Conservation (phyloP, 2,329 filamentous ascomycete species). For the Pseudogymnoascus sp. region DNA sequence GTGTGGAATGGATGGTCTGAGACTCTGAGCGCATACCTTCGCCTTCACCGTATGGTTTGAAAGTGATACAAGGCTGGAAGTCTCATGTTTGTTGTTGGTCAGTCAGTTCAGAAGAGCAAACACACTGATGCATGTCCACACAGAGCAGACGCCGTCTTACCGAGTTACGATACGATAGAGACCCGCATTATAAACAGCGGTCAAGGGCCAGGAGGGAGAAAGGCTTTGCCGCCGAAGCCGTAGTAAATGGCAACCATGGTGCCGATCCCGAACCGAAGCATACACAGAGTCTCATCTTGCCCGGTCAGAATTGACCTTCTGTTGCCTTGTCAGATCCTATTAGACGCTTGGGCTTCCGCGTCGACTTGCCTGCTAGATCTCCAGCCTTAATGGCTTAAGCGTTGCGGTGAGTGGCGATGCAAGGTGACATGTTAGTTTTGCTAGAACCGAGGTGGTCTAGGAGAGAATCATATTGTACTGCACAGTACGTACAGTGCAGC, state of each 20-base stretch:
- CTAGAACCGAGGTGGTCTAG: neutral
- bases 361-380: neutral
- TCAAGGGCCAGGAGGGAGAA: neutral
- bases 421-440: conserved; percentile 4
- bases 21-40: neutral
- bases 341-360: neutral
- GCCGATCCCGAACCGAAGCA: conserved; percentile 1
- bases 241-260: neutral
- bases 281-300: neutral
- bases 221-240: neutral
- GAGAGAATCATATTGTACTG: neutral
- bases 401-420: neutral
- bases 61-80: neutral
- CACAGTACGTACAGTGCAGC: neutral
- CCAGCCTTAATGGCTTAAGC: neutral
- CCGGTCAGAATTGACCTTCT: neutral
- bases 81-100: neutral
- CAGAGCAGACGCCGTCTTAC: neutral
- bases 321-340: neutral
- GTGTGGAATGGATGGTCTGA: conserved; percentile 1
- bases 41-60: neutral
- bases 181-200: neutral
- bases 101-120: neutral
- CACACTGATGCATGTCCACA: neutral
- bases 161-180: too few relatives aligned